phyloP scores from a whole-genome alignment of 768 basidiomycete species.

The Amanita pallidorosea region DNA sequence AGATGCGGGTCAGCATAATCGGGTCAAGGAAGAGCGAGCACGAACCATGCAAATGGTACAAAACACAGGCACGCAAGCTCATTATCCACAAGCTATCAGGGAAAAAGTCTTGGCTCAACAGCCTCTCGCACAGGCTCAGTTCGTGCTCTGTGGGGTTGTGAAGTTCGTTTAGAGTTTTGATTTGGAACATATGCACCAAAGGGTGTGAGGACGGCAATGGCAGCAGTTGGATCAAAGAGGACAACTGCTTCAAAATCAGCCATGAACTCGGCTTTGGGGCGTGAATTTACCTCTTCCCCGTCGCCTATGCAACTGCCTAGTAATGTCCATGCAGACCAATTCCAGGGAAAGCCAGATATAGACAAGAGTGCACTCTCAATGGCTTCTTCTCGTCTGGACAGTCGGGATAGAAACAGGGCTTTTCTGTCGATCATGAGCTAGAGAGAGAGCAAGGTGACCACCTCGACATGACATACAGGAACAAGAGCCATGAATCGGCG shows the following conservation, averaged over 20 bases:
- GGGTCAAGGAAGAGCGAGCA: conserved; percentile 7
- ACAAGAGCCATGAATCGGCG: conserved; percentile 75
- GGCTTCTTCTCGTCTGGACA: conserved; percentile 76
- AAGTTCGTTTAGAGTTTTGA: conserved; percentile 82
- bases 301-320: conserved; percentile 74
- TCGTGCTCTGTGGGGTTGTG: conserved; percentile 86
- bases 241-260: conserved; percentile 25
- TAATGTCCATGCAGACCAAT: conserved; percentile 89
- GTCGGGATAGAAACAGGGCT: conserved; percentile 70
- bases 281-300: conserved; percentile 65
- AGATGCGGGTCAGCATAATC: conserved; percentile 2
- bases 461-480: conserved; percentile 39
- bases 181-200: conserved; percentile 61
- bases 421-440: conserved; percentile 38
- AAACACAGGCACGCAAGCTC: conserved; percentile 74
- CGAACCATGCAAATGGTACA: conserved; percentile 87
- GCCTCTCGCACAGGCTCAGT: conserved; percentile 66
- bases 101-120: conserved; percentile 64
- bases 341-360: conserved; percentile 75
- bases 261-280: not conserved
- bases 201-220: conserved; percentile 37
- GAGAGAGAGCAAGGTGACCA: not conserved
- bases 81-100: conserved; percentile 79
- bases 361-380: conserved; percentile 73
- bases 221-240: conserved; percentile 35